Evolutionary conservation across 441 rosid genomes (phyloP).

Genomic region (Bruguiera hainesii): DNA sequence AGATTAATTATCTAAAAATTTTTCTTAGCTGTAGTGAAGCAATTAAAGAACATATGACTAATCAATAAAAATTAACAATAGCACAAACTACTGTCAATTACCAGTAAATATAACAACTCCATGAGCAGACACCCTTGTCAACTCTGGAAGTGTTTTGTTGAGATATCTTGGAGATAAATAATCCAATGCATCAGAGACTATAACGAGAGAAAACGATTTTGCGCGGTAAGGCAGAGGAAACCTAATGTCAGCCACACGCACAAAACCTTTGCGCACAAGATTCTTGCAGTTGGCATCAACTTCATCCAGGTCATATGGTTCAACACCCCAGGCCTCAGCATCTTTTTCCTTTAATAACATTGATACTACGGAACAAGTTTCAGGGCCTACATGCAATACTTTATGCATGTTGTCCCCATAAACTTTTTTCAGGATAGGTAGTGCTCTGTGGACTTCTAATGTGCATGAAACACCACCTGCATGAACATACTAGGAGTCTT

Average conservation of each 20-base stretch:
- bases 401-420: slow-evolving; percentile 65
- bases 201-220: slow-evolving; percentile 63
- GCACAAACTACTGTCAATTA: slow-evolving; percentile 19
- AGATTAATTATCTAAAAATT: neutral
- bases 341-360: slow-evolving; percentile 55
- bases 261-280: slow-evolving; percentile 58
- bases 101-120: slow-evolving; percentile 60
- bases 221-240: slow-evolving; percentile 61
- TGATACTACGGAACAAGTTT: slow-evolving; percentile 59
- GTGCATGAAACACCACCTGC: slow-evolving; percentile 58
- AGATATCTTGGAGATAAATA: slow-evolving; percentile 72
- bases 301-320: slow-evolving; percentile 72
- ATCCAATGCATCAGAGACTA: slow-evolving; percentile 66
- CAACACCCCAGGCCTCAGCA: slow-evolving; percentile 69
- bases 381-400: slow-evolving; percentile 65
- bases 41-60: neutral
- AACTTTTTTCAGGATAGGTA: slow-evolving; percentile 54
- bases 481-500: slow-evolving; percentile 6
- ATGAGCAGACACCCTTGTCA: slow-evolving; percentile 60
- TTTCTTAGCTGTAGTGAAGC: neutral
- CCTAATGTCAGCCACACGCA: slow-evolving; percentile 69
- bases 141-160: slow-evolving; percentile 60
- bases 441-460: slow-evolving; percentile 46
- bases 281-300: slow-evolving; percentile 49
- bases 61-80: neutral